Base-by-base conservation (phyloP, 805 yeast genomes). In the Yamadazyma philogaea region DNA sequence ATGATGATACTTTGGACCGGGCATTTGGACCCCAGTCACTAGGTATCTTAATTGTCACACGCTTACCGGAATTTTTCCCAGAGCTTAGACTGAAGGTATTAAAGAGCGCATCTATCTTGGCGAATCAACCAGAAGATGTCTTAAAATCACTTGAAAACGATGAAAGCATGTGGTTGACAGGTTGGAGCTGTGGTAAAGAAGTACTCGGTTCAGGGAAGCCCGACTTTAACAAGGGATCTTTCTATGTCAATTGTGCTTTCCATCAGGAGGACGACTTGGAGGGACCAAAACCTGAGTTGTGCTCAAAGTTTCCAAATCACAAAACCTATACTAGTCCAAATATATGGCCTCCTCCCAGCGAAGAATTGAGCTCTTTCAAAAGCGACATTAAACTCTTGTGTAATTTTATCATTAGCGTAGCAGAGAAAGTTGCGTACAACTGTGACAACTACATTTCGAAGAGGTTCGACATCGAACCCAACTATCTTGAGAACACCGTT, bases 131-230 rank as follows among this genome's bases (percentile, higher is more conserved):
- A 1, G 41, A 40, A 7, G 53, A 53, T 2, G 55, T 57, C 7
- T 58, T 78, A 27, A 54, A 52, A 3, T 35, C 48, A 14, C 60
- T 78, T 40, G 82, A 78, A 49, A 63, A 61, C 18, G 74, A 72
- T 14, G 79, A 75, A 39, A 70, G 78, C 0, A 61, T 57, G 47
- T 79, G 79, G 75, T 59, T 77, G 6, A 73, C 75, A 1, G 85
- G 84, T 1, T 79, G 84, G 84, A 78, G 83, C 7, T 56, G 77
- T 18, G 84, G 84, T 0, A 73, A 70, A 40, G 84, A 79, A 49
- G 67, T 57, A 26, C 62, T 79, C 27, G 65, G 65, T 1, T 40
- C 43, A 6, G 78, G 77, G 2, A 46, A 59, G 31, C 75, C 75
- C 1, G 84, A 79, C 51, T 52, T 50, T 21, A 60, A 68, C 40